A percentile compares a stretch with the other conserved stretches of the same genome.
Conservation (phyloP, 1,284 basidiomycete genomes). For the Rhodotorula sp. region DNA sequence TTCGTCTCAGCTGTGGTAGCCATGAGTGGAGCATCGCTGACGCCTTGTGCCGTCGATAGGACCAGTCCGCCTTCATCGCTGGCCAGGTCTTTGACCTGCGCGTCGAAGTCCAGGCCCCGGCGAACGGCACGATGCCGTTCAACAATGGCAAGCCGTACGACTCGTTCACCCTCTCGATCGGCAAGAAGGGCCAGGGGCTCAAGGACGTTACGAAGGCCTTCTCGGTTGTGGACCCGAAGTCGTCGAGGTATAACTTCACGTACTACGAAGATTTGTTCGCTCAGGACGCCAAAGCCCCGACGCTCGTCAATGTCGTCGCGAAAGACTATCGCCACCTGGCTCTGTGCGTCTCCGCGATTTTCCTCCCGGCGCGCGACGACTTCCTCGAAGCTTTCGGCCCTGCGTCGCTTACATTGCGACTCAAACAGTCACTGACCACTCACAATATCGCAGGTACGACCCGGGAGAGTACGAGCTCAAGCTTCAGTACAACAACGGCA, state of each 20-base stretch:
- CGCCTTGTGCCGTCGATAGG: not conserved
- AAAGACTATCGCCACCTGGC: conserved; percentile 50
- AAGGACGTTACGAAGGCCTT: conserved; percentile 49
- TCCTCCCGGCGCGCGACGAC: no score
- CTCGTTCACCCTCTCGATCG: conserved; percentile 48
- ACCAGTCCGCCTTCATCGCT: conserved; percentile 36
- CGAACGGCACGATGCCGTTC: conserved; percentile 51
- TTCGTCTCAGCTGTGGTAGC: no score
- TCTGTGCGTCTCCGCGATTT: conserved; percentile 28
- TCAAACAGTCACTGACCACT: not conserved
- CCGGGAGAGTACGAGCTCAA: conserved; percentile 43
- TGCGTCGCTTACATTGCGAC: not conserved
- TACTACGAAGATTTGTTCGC: conserved; percentile 48
- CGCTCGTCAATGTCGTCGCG: conserved; percentile 50
- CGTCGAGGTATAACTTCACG: conserved; percentile 35
- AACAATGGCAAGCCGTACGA: conserved; percentile 48
- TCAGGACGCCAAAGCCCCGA: conserved; percentile 45
- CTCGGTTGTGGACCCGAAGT: conserved; percentile 42
- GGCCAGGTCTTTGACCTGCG: conserved; percentile 37
- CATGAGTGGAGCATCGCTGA: not conserved
- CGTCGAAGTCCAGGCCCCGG: conserved; percentile 50
- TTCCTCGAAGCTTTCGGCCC: not conserved
- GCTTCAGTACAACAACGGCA: conserved; percentile 43
- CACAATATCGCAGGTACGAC: conserved; percentile 30
- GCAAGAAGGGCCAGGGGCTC: conserved; percentile 38